phyloP scores from a whole-genome alignment of 805 yeast genomes.

The Kodamaea neixiangensis region DNA sequence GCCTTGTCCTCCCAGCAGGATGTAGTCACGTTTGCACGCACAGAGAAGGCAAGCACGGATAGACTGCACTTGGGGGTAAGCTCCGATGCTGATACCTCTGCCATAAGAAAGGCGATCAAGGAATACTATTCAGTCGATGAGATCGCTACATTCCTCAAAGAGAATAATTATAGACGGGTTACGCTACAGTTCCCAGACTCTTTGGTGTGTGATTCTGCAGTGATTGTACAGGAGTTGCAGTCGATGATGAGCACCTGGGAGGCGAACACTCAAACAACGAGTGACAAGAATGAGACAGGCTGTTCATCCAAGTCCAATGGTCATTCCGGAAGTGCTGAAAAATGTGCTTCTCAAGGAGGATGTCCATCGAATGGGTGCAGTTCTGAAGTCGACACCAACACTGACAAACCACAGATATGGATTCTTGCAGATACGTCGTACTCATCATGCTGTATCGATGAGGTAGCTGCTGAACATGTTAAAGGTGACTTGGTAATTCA shows the following conservation, averaged over 20 bases:
- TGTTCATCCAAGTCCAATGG: not conserved
- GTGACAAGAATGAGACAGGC: not conserved
- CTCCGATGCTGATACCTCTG: conserved; percentile 23
- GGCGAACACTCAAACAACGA: not conserved
- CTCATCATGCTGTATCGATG: conserved; percentile 94
- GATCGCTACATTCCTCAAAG: conserved; percentile 41
- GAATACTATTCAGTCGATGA: conserved; percentile 59
- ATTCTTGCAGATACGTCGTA: conserved; percentile 94
- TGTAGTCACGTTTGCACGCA: conserved; percentile 53
- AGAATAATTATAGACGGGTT: conserved; percentile 47
- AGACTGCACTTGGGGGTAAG: conserved; percentile 31
- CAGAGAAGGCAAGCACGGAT: conserved; percentile 30
- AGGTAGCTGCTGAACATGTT: conserved; percentile 94
- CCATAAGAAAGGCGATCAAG: conserved; percentile 35
- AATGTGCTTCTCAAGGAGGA: not conserved
- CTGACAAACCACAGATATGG: conserved; percentile 45
- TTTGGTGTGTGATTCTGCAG: conserved; percentile 75
- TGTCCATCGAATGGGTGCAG: not conserved
- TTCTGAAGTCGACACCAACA: not conserved
- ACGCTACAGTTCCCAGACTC: conserved; percentile 92
- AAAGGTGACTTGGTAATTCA: conserved; percentile 82
- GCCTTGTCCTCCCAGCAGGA: conserved; percentile 74
- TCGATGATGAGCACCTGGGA: conserved; percentile 25
- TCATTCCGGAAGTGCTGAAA: not conserved
- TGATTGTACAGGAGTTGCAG: conserved; percentile 60